Evolutionary conservation across 345 rosid genomes (phyloP), one percentile per base, ranked within the genome.

Genomic region (Acer yangbiense): DNA sequence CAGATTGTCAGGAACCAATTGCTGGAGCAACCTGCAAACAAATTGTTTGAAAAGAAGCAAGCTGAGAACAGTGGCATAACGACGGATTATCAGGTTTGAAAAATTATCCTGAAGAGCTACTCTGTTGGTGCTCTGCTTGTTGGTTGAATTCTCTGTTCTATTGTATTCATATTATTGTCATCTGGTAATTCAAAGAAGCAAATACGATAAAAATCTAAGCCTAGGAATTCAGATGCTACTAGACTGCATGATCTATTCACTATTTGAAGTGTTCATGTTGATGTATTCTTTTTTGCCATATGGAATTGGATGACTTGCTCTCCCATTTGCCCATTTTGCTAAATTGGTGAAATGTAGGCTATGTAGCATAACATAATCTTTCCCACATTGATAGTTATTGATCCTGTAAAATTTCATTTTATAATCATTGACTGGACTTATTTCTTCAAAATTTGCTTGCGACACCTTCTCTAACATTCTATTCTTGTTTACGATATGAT

Each of bases 11-110:
- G 16, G 39, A 58, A 41, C 27, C 79, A 70, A 16, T 78, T 82
- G 74, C 61, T 82, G 58, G 73, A 65, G 32, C 46, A 78, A 65
- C 72, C 23, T 70, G 73, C 68, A 5, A 54, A 64, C 68, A 75
- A 70, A 48, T 44, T 82, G 68, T 61, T 71, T 55, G 81, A 78
- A 48, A 82, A 82, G 71, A 67, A 41, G 73, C 68, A 74, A 75
- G 79, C 77, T 6, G 79, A 75, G 76, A 71, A 65, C 11, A 20
- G 74, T 35, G 77, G 84, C 21, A 6, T 70, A 4, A 39, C 9
- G 62, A 82, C 79, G 10, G 82, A 70, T 71, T 78, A 44, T 71
- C 77, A 82, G 84, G 82, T 82, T 29, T 43, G 32, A 23, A 50
- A 50, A 74, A 43, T 35, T 32, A 10, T 68, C 54, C 27, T 7